Evolutionary conservation across 345 rosid genomes (phyloP).

Genomic region (Gossypium longicalyx): DNA sequence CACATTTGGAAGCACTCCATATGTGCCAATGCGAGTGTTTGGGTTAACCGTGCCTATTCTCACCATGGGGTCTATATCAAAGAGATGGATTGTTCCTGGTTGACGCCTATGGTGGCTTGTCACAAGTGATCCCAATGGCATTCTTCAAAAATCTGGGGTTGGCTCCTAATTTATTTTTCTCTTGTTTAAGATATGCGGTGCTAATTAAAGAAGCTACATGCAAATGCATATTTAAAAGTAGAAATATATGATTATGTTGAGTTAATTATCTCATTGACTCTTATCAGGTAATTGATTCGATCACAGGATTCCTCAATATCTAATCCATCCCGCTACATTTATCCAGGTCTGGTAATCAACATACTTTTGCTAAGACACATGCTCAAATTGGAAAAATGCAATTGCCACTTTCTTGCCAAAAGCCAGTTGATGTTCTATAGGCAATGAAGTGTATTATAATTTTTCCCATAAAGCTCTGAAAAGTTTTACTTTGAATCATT

Average conservation of each 20-base stretch:
- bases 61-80: conserved; percentile 64
- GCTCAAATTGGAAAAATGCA: no score
- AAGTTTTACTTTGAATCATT: no score
- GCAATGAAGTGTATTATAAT: no score
- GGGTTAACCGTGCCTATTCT: conserved; percentile 52
- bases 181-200: background rate
- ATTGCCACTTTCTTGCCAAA: no score
- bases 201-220: no score
- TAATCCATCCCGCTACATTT: conserved; percentile 39
- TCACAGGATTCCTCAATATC: conserved; percentile 32
- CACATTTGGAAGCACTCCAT: conserved; percentile 45
- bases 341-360: conserved; percentile 37
- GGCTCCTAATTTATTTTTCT: background rate
- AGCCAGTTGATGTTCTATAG: no score
- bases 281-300: conserved; percentile 36
- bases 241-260: no score
- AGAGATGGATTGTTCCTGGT: conserved; percentile 83
- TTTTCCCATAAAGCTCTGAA: no score
- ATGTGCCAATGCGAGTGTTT: conserved; percentile 58
- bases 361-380: no score
- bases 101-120: conserved; percentile 75
- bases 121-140: conserved; percentile 50
- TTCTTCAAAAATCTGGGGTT: conserved; percentile 28
- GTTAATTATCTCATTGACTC: background rate
- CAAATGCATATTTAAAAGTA: no score